Evolutionary conservation across 2,329 filamentous ascomycete genomes (phyloP).

Genomic region (Sarocladium strictum): DNA sequence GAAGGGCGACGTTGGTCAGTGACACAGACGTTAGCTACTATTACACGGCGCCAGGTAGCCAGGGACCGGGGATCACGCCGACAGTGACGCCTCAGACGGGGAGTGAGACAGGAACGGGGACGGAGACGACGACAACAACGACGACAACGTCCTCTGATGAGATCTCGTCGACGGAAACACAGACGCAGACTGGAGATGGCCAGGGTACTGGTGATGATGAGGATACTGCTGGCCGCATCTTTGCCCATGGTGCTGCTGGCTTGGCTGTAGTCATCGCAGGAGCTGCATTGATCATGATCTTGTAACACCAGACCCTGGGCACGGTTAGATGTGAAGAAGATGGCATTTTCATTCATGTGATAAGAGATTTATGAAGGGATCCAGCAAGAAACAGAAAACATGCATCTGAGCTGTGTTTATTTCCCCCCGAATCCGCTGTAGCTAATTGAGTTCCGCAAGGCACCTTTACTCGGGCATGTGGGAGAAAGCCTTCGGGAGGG

Average conservation of each 20-base stretch:
- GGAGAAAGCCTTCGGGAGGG: slow-evolving; percentile 55
- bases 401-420: background rate
- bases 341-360: background rate
- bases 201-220: background rate
- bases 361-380: background rate
- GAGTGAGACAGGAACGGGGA: slow-evolving; percentile 10
- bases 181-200: background rate
- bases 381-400: background rate
- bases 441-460: background rate
- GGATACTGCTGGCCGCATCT: background rate
- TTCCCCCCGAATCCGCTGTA: background rate
- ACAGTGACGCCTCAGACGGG: slow-evolving; percentile 27
- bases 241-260: background rate
- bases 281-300: background rate
- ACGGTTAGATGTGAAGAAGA: background rate
- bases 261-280: background rate
- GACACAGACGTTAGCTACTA: slow-evolving; percentile 31
- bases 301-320: background rate
- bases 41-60: slow-evolving; percentile 30
- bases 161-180: background rate
- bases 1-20: background rate
- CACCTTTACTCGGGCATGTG: slow-evolving; percentile 52
- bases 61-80: slow-evolving; percentile 33
- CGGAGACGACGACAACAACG: background rate
- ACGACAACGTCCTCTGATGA: background rate